Evolutionary conservation across 2,329 filamentous ascomycete genomes (phyloP), one percentile per base, ranked within the genome.

Genomic region (Herpotrichia juniperi): DNA sequence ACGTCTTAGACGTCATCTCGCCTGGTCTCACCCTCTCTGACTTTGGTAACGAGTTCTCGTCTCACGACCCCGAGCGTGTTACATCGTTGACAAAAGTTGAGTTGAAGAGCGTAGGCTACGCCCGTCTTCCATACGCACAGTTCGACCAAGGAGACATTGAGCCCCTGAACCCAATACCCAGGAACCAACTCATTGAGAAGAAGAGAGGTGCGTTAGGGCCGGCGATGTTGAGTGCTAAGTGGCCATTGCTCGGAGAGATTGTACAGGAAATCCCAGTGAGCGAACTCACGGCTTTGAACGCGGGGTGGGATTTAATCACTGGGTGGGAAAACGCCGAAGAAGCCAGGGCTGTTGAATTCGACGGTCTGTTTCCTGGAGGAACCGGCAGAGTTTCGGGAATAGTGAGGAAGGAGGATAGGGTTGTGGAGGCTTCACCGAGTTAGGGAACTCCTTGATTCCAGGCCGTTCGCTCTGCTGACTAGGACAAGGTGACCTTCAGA

Each of bases 31-130:
- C 75, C 14, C 68, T 81, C 26, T 63, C 63, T 35, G 73, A 78
- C 52, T 75, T 79, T 31, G 70, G 74, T 12, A 67, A 73, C 21
- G 55, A 63, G 7, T 63, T 68, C 46, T 74, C 73, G 32, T 64
- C 68, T 57, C 63, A 68, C 8, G 56, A 67, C 21, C 49, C 50
- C 32, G 59, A 55, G 17, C 61, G 58, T 31, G 43, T n/a, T 2
- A 75, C 75, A 3, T 65, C 64, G 19, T 65, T 82, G 1, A 57
- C 66, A 48, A 66, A 67, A 12, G 69, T 87, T 25, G 75, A 78
- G 1, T 81, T 88, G 69, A 80, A 79, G 26, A 87, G 84, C 0
- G 88, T 85, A 63, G 86, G 86, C 45, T 88, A 88, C 60, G 82
- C 80, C 28, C 67, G 72, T 5, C 64, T 87, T 1, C 53, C 57